Evolutionary conservation across 2,329 filamentous ascomycete genomes (phyloP).

Genomic region (Pseudogymnoascus sp.): DNA sequence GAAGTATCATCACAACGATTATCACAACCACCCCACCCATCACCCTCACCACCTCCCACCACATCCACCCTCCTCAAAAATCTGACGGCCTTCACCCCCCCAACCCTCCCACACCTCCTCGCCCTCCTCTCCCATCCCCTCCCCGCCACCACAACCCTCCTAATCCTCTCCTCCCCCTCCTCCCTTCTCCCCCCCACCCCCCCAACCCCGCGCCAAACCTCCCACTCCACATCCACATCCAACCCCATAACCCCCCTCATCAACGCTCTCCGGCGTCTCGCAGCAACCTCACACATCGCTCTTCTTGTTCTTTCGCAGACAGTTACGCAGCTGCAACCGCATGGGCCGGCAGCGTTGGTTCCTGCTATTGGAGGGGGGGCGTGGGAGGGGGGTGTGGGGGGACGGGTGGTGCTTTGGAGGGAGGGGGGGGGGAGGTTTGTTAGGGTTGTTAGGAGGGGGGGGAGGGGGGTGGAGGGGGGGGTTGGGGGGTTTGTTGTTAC

Average conservation of each 20-base stretch:
- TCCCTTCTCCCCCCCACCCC: conserved; percentile 57
- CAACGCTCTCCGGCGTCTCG: conserved; percentile 65
- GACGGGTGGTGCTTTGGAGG: neutral
- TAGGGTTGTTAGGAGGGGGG: neutral
- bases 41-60: conserved; percentile 10
- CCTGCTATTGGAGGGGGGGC: conserved; percentile 66
- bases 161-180: conserved; percentile 74
- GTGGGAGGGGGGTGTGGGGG: conserved; percentile 42
- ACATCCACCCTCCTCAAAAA: conserved; percentile 32
- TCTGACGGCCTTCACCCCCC: conserved; percentile 56
- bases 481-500: neutral
- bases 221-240: conserved; percentile 20
- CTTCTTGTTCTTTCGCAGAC: conserved; percentile 72
- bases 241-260: conserved; percentile 51
- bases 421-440: neutral
- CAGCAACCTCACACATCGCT: conserved; percentile 63
- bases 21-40: neutral
- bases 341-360: conserved; percentile 58
- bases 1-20: conserved; percentile 4
- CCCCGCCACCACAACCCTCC: conserved; percentile 52
- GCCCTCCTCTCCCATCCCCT: conserved; percentile 67
- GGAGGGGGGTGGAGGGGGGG: neutral
- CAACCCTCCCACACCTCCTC: conserved; percentile 57
- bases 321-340: conserved; percentile 68
- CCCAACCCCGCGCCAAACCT: too few relatives aligned